Conservation (phyloP, 169 alveolate genomes). For the Eimeria necatrix region DNA sequence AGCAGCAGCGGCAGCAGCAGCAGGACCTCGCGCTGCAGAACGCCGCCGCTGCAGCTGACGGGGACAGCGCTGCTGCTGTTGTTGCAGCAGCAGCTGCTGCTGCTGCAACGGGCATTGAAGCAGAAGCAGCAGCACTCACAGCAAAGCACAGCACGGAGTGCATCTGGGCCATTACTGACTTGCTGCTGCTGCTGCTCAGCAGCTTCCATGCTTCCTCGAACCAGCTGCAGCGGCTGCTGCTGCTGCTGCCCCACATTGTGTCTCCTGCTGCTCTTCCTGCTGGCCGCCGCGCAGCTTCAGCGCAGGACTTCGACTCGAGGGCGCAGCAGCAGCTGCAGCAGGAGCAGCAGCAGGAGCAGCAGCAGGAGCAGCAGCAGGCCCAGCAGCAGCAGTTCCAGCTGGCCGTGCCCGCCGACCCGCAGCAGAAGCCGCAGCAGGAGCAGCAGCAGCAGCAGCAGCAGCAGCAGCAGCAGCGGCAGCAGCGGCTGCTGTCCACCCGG, state of each 20-base stretch:
- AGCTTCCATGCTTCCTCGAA: not conserved
- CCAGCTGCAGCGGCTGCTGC: conserved; percentile 66
- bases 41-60: conserved; percentile 53
- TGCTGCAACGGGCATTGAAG: conserved; percentile 1
- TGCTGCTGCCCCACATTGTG: conserved; percentile 41
- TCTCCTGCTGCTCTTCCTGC: conserved; percentile 59
- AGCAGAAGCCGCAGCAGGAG: conserved; percentile 58
- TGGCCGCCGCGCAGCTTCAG: conserved; percentile 7
- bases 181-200: conserved; percentile 55
- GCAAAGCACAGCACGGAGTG: conserved; percentile 10
- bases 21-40: not conserved
- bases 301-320: conserved; percentile 47
- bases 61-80: conserved; percentile 6
- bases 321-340: conserved; percentile 66
- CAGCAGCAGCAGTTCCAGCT: conserved; percentile 17
- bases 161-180: not conserved
- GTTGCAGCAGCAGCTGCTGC: conserved; percentile 38
- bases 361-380: not conserved
- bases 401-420: not conserved
- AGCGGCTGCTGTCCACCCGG: conserved; percentile 57
- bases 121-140: conserved; percentile 20
- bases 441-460: conserved; percentile 55
- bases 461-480: conserved; percentile 55
- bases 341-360: conserved; percentile 40
- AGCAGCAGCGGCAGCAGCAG: conserved; percentile 59